A percentile compares a stretch with the other conserved stretches of the same genome.
Evolutionary conservation across 805 yeast genomes (phyloP).

Genomic region (Myxozyma sirexii): DNA sequence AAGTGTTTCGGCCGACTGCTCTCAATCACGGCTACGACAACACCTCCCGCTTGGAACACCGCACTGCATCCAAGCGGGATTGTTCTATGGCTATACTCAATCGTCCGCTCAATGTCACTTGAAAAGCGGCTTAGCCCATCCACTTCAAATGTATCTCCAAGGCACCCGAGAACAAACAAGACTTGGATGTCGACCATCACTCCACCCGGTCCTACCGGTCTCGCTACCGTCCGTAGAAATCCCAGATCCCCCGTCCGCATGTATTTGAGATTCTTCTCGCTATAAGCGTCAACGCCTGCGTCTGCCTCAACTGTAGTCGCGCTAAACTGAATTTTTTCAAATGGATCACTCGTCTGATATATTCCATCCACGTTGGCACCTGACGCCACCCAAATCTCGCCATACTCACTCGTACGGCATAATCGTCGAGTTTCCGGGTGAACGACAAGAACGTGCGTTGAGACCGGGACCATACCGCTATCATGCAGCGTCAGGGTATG

Average conservation of each 20-base stretch:
- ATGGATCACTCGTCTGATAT: slow-evolving; percentile 54
- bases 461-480: slow-evolving; percentile 93
- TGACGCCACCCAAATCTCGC: slow-evolving; percentile 95
- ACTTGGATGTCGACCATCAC: slow-evolving; percentile 64
- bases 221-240: slow-evolving; percentile 73
- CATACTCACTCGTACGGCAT: slow-evolving; percentile 88
- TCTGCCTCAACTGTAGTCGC: slow-evolving; percentile 70
- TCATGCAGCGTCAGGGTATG: slow-evolving; percentile 78
- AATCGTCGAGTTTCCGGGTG: slow-evolving; percentile 85
- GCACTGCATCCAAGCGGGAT: slow-evolving; percentile 53
- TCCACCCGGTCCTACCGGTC: slow-evolving; percentile 44
- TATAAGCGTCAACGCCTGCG: slow-evolving; percentile 43
- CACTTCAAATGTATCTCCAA: slow-evolving; percentile 85
- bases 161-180: slow-evolving; percentile 78
- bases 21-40: slow-evolving; percentile 75
- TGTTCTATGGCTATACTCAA: slow-evolving; percentile 55
- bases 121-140: slow-evolving; percentile 92
- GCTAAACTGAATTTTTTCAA: slow-evolving; percentile 57
- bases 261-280: slow-evolving; percentile 51
- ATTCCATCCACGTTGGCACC: slow-evolving; percentile 75
- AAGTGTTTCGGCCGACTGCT: slow-evolving; percentile 50
- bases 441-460: slow-evolving; percentile 90
- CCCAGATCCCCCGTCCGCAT: slow-evolving; percentile 94
- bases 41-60: slow-evolving; percentile 79
- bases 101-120: slow-evolving; percentile 71